phyloP scores from a whole-genome alignment of 1,284 basidiomycete genomes.

The Phaffia rhodozyma region DNA sequence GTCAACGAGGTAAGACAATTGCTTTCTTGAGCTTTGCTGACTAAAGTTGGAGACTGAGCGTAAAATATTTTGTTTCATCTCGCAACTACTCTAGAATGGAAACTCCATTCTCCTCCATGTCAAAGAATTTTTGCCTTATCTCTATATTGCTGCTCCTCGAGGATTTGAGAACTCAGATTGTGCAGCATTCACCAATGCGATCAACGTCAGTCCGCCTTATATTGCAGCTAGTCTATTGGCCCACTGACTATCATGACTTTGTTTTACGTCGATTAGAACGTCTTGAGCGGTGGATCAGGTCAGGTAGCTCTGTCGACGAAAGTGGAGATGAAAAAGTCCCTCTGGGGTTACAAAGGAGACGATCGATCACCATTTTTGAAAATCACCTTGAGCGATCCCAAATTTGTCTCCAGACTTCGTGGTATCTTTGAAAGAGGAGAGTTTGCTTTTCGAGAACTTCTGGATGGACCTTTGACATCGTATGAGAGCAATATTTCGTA shows the following conservation, averaged over 20 bases:
- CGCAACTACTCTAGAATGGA: slow-evolving; percentile 44
- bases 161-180: slow-evolving; percentile 63
- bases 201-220: slow-evolving; percentile 53
- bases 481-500: slow-evolving; percentile 88
- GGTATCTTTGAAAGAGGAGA: slow-evolving; percentile 78
- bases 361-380: slow-evolving; percentile 68
- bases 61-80: slow-evolving; percentile 16
- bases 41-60: neutral
- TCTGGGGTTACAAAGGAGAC: slow-evolving; percentile 81
- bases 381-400: slow-evolving; percentile 59
- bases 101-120: slow-evolving; percentile 77
- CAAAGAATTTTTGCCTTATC: slow-evolving; percentile 75
- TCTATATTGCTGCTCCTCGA: slow-evolving; percentile 72
- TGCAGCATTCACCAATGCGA: slow-evolving; percentile 49
- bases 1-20: slow-evolving; percentile 56
- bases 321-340: slow-evolving; percentile 53
- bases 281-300: slow-evolving; percentile 25
- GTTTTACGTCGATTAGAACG: slow-evolving; percentile 8
- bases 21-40: neutral
- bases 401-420: slow-evolving; percentile 37
- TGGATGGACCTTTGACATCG: slow-evolving; percentile 49
- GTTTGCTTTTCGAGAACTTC: slow-evolving; percentile 57
- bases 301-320: slow-evolving; percentile 48
- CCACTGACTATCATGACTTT: neutral
- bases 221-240: neutral